Evolutionary conservation across 768 basidiomycete species (phyloP), one percentile per base, ranked within the genome.

Genomic region (Agaricus subrufescens): DNA sequence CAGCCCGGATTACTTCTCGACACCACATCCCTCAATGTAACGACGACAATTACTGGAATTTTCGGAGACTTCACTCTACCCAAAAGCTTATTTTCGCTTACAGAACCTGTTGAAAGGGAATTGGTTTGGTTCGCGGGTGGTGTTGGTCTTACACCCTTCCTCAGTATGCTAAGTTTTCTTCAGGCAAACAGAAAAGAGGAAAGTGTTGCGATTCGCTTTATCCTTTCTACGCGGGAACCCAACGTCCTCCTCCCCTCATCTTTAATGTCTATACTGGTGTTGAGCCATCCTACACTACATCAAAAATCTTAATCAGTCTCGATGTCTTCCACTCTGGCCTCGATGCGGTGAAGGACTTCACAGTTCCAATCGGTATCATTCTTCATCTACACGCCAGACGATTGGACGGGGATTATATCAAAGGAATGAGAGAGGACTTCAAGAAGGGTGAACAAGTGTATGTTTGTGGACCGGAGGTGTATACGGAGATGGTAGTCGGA

Each of bases 71-170:
- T 85, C 56, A 65, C 68, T 7, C 67, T 82, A 23, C 45, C 56
- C 19, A 14, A 14, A 11, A 34, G 34, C 3, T 8, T 34, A 19
- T 34, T 37, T 30, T 12, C 45, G 34, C 27, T 27, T 7, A n/a
- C 46, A 9, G 15, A 5, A 47, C 26, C 62, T 29, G 38, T 54
- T 8, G 60, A 58, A 7, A 63, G 56, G 14, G 70, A 70, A 30
- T 61, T 83, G 29, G 65, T 84, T 27, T 85, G 82, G 82, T 67
- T 82, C n/a, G 83, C 82, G 1, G 84, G 83, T 25, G 85, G 85
- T 0, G 85, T 87, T 40, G 84, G 85, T 3, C 46, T 86, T 19
- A 86, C 85, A n/a, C 85, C 83, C 0, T 86, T 83, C 66, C 62
- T 86, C n/a, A 75, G 76, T 27, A 76, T 85, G 78, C 70, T 83